Conservation (phyloP, 148 eudicot species). For the Vaccinium myrtillus region DNA sequence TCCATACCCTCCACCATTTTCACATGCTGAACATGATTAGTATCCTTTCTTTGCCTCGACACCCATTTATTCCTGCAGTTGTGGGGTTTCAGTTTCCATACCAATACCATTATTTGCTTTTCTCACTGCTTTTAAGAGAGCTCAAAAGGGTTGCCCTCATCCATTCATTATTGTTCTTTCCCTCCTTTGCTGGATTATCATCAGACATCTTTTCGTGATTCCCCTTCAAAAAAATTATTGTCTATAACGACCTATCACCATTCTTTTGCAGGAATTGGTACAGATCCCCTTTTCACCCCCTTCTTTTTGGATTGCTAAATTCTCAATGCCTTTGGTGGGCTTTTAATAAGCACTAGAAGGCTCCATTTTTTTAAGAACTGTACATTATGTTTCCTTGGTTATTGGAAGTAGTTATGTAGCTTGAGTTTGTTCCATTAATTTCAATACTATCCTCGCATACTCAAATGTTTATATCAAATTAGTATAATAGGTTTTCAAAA, state of each 20-base stretch:
- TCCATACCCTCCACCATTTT: neutral
- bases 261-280: conserved; percentile 14
- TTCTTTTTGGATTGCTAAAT: neutral
- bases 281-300: neutral
- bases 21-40: neutral
- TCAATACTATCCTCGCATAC: neutral
- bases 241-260: conserved; percentile 30
- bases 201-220: conserved; percentile 14
- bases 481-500: neutral
- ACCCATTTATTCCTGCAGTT: conserved; percentile 3
- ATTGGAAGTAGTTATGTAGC: neutral
- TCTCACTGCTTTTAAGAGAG: conserved; percentile 15
- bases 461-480: neutral
- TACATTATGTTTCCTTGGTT: neutral
- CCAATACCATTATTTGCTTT: neutral
- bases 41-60: neutral
- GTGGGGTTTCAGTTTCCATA: neutral
- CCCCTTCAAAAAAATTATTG: conserved; percentile 25
- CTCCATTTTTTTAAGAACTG: conserved; percentile 1
- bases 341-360: conserved; percentile 6
- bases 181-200: neutral
- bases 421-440: conserved; percentile 7
- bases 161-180: conserved; percentile 5
- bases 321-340: conserved; percentile 10
- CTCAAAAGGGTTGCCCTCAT: neutral